Conservation (phyloP, 768 basidiomycete species). For the Auricularia sp. region DNA sequence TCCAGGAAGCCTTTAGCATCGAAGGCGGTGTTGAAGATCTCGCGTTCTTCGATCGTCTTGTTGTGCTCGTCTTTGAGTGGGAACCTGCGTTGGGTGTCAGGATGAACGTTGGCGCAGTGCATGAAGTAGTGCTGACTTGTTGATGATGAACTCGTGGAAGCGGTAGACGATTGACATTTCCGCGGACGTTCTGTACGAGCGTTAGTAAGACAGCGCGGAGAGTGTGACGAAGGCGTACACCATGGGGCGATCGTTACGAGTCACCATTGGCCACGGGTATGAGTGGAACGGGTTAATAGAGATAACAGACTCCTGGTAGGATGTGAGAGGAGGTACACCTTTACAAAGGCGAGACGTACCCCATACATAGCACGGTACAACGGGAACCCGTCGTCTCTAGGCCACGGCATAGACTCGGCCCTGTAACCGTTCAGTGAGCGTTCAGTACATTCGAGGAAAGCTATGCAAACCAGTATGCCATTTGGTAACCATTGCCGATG, state of each 20-base stretch:
- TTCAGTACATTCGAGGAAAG: background rate
- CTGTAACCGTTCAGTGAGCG: background rate
- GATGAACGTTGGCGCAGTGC: background rate
- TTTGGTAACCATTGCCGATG: background rate
- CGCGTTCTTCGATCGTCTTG: background rate
- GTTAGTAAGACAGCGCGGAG: background rate
- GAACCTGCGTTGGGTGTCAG: background rate
- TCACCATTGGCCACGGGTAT: background rate
- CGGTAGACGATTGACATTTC: background rate
- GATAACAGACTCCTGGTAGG: background rate
- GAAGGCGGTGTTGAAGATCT: background rate
- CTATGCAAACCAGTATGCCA: background rate
- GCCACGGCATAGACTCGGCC: background rate
- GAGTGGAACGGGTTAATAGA: background rate
- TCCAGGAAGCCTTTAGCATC: background rate
- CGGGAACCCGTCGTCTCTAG: background rate
- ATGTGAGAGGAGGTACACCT: background rate
- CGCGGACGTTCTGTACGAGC: background rate
- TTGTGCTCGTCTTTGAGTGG: background rate
- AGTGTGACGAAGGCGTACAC: background rate
- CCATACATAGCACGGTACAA: background rate
- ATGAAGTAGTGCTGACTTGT: background rate
- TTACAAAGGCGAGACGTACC: background rate
- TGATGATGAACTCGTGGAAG: conserved; percentile 1
- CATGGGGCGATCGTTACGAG: background rate